Evolutionary conservation across 2,329 filamentous ascomycete species (phyloP).

Genomic region (Blumeriella jaapii): DNA sequence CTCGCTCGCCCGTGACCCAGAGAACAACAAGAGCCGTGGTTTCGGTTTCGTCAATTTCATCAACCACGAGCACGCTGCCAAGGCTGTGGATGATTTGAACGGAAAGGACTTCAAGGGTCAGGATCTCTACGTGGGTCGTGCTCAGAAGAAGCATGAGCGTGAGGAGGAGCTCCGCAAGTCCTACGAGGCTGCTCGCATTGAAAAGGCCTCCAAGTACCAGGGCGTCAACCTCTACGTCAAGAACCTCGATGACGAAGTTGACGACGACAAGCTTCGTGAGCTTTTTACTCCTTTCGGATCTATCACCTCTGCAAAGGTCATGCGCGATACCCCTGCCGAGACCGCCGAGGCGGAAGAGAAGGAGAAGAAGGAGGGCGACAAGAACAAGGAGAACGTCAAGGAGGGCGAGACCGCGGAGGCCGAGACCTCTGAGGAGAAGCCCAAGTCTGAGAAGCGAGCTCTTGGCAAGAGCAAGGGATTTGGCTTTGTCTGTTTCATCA

Average conservation of each 20-base stretch:
- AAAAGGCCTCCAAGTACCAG: slow-evolving; percentile 99
- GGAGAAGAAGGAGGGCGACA: slow-evolving; percentile 40
- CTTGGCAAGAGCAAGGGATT: slow-evolving; percentile 99
- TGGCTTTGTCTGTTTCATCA: slow-evolving; percentile 99
- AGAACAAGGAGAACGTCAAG: slow-evolving; percentile 38
- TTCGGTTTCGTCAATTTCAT: slow-evolving; percentile 96
- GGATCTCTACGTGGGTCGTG: slow-evolving; percentile 94
- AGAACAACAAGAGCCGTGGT: slow-evolving; percentile 80
- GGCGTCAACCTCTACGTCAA: slow-evolving; percentile 99
- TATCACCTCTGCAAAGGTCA: slow-evolving; percentile 98
- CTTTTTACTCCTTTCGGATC: slow-evolving; percentile 86
- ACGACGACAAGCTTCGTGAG: slow-evolving; percentile 93
- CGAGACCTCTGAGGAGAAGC: slow-evolving; percentile 33
- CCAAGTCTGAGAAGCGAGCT: slow-evolving; percentile 40
- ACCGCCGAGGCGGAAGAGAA: slow-evolving; percentile 32
- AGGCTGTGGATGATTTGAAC: slow-evolving; percentile 86
- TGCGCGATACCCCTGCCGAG: slow-evolving; percentile 69
- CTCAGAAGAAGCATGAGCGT: slow-evolving; percentile 99
- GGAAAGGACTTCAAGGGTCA: slow-evolving; percentile 86
- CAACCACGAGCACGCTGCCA: slow-evolving; percentile 74
- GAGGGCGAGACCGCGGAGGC: slow-evolving; percentile 36
- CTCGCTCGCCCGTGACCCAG: slow-evolving; percentile 76
- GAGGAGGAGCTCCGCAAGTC: slow-evolving; percentile 99
- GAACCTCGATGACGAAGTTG: slow-evolving; percentile 93
- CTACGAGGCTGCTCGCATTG: slow-evolving; percentile 91